Evolutionary conservation across 306 rosid species (phyloP).

Genomic region (Hippophae tibetana): DNA sequence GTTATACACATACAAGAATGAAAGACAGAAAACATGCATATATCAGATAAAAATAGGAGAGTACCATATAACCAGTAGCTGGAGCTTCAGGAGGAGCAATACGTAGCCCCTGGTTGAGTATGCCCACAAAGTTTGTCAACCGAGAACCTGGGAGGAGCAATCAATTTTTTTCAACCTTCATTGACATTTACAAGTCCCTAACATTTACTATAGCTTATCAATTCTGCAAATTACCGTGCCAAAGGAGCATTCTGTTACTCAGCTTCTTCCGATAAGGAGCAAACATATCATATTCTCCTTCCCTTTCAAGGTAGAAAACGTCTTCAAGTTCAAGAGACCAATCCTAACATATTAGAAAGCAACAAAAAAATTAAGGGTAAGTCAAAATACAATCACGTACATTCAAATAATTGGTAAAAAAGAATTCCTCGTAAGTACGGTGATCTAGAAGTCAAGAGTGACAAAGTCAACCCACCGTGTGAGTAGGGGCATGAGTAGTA

Average conservation of each 20-base stretch:
- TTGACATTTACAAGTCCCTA: slow-evolving; percentile 5
- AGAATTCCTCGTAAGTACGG: slow-evolving; percentile 4
- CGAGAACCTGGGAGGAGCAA: slow-evolving; percentile 59
- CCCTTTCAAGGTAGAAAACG: slow-evolving; percentile 83
- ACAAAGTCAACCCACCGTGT: slow-evolving; percentile 47
- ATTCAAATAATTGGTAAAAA: neutral
- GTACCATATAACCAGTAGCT: slow-evolving; percentile 94
- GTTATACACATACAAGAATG: too few relatives aligned
- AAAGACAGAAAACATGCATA: slow-evolving; percentile 3
- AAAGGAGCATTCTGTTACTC: slow-evolving; percentile 84
- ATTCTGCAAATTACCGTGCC: slow-evolving; percentile 72
- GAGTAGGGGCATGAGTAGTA: slow-evolving; percentile 94
- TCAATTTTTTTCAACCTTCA: slow-evolving; percentile 8
- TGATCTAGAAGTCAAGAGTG: neutral
- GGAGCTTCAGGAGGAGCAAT: slow-evolving; percentile 99
- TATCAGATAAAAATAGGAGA: slow-evolving; percentile 7
- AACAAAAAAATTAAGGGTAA: slow-evolving; percentile 8
- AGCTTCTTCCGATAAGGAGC: slow-evolving; percentile 53
- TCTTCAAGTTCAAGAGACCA: slow-evolving; percentile 97
- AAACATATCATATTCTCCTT: slow-evolving; percentile 71
- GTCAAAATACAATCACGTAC: slow-evolving; percentile 1
- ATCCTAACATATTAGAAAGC: slow-evolving; percentile 43
- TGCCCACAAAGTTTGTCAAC: slow-evolving; percentile 86
- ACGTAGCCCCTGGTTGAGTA: slow-evolving; percentile 93
- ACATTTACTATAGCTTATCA: neutral